Conservation (phyloP, 1,284 basidiomycete genomes). For the Pseudozyma sp. region DNA sequence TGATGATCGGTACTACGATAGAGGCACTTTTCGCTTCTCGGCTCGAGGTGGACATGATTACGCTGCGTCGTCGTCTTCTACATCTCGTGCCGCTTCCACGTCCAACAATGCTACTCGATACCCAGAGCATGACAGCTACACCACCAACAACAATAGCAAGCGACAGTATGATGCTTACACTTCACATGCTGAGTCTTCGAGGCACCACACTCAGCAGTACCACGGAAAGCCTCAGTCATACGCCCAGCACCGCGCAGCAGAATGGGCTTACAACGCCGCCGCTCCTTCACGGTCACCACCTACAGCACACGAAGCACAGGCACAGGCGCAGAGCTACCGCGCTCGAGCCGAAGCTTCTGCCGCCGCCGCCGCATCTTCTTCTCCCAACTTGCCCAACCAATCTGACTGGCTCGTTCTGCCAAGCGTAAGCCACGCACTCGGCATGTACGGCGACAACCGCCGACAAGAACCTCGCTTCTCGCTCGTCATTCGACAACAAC, state of each 20-base stretch:
- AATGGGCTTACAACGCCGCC: conserved; percentile 11
- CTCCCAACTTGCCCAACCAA: conserved; percentile 6
- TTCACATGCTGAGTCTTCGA: not conserved
- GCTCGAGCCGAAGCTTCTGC: conserved; percentile 4
- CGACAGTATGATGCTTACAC: conserved; percentile 7
- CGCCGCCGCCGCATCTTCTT: not conserved
- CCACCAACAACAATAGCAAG: not conserved
- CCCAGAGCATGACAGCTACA: not conserved
- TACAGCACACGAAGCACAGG: conserved; percentile 4
- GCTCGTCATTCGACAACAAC: conserved; percentile 50
- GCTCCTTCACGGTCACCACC: conserved; percentile 25
- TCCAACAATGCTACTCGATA: not conserved
- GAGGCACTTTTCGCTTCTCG: conserved; percentile 28
- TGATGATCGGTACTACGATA: conserved; percentile 35
- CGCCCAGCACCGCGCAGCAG: conserved; percentile 11
- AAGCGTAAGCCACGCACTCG: conserved; percentile 31
- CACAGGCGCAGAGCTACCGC: conserved; percentile 6
- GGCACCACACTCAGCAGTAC: conserved; percentile 2
- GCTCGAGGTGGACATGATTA: conserved; percentile 13
- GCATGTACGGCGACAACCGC: conserved; percentile 25
- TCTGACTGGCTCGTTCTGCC: conserved; percentile 44
- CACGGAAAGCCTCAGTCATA: conserved; percentile 4
- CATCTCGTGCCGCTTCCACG: conserved; percentile 7
- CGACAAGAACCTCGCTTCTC: conserved; percentile 39
- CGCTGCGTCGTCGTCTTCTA: not conserved